A percentile compares a stretch with the other conserved stretches of the same genome.
phyloP scores from a whole-genome alignment of 1,284 basidiomycete species.

The Malassezia slooffiae region DNA sequence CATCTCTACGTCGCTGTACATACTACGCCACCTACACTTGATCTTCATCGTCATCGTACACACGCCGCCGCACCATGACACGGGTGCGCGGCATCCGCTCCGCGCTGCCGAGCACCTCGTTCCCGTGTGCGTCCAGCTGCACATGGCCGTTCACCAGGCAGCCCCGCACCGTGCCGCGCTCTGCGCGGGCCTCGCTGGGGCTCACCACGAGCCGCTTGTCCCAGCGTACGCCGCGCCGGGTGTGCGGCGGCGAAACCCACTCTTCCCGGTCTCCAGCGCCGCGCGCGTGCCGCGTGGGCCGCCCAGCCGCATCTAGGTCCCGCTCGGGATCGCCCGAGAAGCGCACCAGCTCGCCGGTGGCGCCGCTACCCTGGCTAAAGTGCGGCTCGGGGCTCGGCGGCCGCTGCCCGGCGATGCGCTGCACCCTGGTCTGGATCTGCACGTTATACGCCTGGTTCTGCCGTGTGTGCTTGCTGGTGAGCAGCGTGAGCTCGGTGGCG shows the following conservation, averaged over 20 bases:
- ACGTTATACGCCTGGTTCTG: conserved; percentile 12
- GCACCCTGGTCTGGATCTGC: conserved; percentile 1
- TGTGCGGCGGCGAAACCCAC: conserved; percentile 10
- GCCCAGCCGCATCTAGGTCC: conserved; percentile 5
- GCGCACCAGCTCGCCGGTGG: neutral
- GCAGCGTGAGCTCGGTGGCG: conserved; percentile 4
- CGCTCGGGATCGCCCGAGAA: neutral
- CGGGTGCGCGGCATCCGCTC: neutral
- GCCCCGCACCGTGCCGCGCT: neutral
- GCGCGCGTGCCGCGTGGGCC: conserved; percentile 5
- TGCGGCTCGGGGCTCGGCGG: conserved; percentile 10
- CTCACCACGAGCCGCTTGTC: conserved; percentile 13
- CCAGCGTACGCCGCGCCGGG: conserved; percentile 5
- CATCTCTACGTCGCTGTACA: neutral
- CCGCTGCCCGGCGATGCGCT: conserved; percentile 5
- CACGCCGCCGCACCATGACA: conserved; percentile 4
- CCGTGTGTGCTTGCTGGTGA: conserved; percentile 9
- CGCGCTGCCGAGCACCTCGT: neutral
- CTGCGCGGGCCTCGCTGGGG: neutral
- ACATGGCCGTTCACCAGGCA: neutral
- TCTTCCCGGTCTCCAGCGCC: conserved; percentile 11
- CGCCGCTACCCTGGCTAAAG: conserved; percentile 3
- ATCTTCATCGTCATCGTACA: conserved; percentile 8
- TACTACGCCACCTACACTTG: neutral
- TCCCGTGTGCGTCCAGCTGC: conserved; percentile 10